Evolutionary conservation across 345 rosid species (phyloP).

Genomic region (Brassica rapa): DNA sequence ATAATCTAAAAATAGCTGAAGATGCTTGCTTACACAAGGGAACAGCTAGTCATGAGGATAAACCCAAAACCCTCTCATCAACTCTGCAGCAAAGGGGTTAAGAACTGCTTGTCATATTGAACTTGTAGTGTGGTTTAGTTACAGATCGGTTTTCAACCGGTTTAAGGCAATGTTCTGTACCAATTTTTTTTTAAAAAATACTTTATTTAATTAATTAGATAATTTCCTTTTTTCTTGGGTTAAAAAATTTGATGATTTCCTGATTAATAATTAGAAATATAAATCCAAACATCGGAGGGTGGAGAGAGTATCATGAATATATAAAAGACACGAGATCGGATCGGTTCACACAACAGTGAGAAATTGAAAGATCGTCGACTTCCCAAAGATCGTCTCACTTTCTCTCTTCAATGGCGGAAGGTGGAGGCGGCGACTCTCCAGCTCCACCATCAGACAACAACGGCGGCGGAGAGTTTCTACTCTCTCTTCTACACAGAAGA

Average conservation of each 20-base stretch:
- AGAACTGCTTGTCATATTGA: too few relatives aligned
- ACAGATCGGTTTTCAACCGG: not conserved
- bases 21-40: not conserved
- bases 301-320: not conserved
- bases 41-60: not conserved
- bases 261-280: too few relatives aligned
- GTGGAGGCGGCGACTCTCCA: conserved; percentile 61
- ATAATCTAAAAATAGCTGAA: not conserved
- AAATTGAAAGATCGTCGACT: not conserved
- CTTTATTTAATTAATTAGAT: too few relatives aligned
- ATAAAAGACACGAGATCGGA: not conserved
- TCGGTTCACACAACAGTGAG: not conserved
- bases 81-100: not conserved
- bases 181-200: too few relatives aligned
- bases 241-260: too few relatives aligned
- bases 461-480: conserved; percentile 83
- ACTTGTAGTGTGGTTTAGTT: not conserved
- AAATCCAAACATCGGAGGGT: not conserved
- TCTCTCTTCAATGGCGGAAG: conserved; percentile 52
- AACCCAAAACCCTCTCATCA: not conserved
- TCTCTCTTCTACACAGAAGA: conserved; percentile 70
- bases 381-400: not conserved
- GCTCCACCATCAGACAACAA: conserved; percentile 44
- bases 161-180: not conserved
- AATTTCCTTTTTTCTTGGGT: too few relatives aligned